Base-by-base conservation (phyloP, 1,284 basidiomycete species). In the Ganoderma multipileum region DNA sequence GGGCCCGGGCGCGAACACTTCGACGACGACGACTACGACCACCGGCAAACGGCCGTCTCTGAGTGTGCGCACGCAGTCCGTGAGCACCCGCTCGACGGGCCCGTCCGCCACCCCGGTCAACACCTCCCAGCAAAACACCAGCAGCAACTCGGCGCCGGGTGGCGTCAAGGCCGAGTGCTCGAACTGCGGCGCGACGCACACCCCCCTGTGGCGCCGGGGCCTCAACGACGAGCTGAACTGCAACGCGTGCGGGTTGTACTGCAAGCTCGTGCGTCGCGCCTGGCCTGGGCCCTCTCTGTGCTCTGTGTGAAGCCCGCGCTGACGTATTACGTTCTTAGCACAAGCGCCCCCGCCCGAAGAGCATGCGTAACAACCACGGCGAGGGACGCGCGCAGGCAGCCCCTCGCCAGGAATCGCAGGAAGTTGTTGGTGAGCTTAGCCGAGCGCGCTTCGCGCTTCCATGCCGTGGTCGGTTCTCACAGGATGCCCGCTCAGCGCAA, bases 201-300 rank as follows among this genome's bases (percentile, higher is more conserved):
- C 93, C 0, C 92, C 92, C 18, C 85, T 94, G 36, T 95, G 93
- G 92, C 83, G 93, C 41, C 85, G 92, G 11, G 93, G 93, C 0
- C 80, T 94, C 72, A 94, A 94, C 73, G 92, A 94, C 73, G 93
- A 95, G 81, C 79, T 94, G 67, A 94, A 95, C 75, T 94, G 93
- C 78, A 94, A 94, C 72, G 92, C 91, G 0, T 94, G 92, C 73
- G 92, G 92, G 9, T 79, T 93, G 61, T 93, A 94, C 78, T 93
- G 91, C 79, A 93, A 93, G 77, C 78, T 92, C 80, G 91, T 91
- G 75, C 69, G 88, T 83, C n/a, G 33, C 44, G 39, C 14, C 50
- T 55, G 23, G 50, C 6, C 26, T 33, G 33, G 11, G 39, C 38
- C 38, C 38, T 11, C 9, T 36, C 20, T 44, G 42, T 7, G 18